Conservation (phyloP, 352 stramenopile genomes). For the Globisporangium lucens region DNA sequence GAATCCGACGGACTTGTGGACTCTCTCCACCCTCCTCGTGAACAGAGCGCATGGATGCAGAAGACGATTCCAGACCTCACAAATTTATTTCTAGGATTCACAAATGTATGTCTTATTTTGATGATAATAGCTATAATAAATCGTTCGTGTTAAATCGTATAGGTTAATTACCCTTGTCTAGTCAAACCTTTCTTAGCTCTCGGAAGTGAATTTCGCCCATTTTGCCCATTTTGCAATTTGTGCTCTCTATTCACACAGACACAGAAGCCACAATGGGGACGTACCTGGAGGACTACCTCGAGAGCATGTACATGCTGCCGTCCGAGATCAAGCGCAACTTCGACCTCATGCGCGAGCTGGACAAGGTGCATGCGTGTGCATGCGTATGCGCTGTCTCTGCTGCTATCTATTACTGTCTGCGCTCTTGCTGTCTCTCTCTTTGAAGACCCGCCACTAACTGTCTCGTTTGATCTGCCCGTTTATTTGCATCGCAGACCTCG, state of each 20-base stretch:
- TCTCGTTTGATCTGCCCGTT: neutral
- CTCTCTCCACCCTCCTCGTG: too few relatives aligned
- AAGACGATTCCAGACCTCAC: too few relatives aligned
- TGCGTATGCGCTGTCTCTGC: neutral
- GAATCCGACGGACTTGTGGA: too few relatives aligned
- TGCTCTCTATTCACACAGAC: neutral
- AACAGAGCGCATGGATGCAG: too few relatives aligned
- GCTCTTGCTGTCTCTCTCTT: neutral
- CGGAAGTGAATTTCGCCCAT: too few relatives aligned
- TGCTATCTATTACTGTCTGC: neutral
- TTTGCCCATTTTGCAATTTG: constrained; percentile 1
- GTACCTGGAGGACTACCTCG: constrained; percentile 85
- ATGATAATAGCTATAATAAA: too few relatives aligned
- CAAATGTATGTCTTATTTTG: too few relatives aligned
- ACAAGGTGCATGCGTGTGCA: constrained; percentile 48
- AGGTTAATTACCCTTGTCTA: too few relatives aligned
- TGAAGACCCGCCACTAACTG: constrained; percentile 6
- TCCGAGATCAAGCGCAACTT: constrained; percentile 90
- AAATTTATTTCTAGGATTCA: too few relatives aligned
- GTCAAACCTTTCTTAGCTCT: too few relatives aligned
- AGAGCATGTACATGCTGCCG: constrained; percentile 89
- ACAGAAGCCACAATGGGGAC: constrained; percentile 54
- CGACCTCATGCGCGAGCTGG: constrained; percentile 85
- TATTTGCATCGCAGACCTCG: constrained; percentile 38
- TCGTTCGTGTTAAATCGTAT: too few relatives aligned